Base-by-base conservation (phyloP, 208 protist genomes). In the Strigomonas culicis region DNA sequence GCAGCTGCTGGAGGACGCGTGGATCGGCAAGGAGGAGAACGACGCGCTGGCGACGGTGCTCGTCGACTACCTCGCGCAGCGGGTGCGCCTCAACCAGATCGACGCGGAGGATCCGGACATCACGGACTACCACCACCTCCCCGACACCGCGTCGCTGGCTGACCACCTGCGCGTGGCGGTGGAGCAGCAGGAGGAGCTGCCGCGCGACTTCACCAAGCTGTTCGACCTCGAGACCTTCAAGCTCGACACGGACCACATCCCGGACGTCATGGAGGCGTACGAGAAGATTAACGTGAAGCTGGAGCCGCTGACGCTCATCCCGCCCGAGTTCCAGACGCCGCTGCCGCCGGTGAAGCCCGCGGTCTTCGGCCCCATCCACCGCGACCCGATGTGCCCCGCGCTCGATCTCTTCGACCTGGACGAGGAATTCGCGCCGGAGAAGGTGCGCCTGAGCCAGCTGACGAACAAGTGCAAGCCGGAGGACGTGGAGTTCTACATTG, bases 391-490 rank as follows among this genome's bases (percentile, higher is more conserved):
- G 21, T 82, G 84, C 10, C 97, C 97, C 0, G 92, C 93, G 0
- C 83, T 99, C 28, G 97, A 99, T 59, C 82, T 98, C 46, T 99
- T 98, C 74, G 97, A 99, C 75, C 80, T 99, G 6, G 97, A 99
- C 66, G 94, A 98, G 59, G 84, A 98, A 69, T 99, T 99, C 72
- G 95, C 97, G 8, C 95, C 95, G 30, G 95, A 98, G 79, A 81
- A 86, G 43, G 94, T 97, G 53, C 86, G 96, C 4, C 75, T 99
- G 4, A 94, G 90, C 65, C 94, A 98, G 63, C 70, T 98, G 32
- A 98, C 97, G n/a, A 99, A 98, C 75, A 97, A 98, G 66, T 98
- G 96, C 69, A 90, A 93, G 64, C 72, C 88, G 4, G 88, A 97
- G 63, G 90, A 98, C 66, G 79, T 98, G 30, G 88, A 94, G 46